phyloP scores from a whole-genome alignment of 2,329 filamentous ascomycete genomes.

The Penicillium sp. region DNA sequence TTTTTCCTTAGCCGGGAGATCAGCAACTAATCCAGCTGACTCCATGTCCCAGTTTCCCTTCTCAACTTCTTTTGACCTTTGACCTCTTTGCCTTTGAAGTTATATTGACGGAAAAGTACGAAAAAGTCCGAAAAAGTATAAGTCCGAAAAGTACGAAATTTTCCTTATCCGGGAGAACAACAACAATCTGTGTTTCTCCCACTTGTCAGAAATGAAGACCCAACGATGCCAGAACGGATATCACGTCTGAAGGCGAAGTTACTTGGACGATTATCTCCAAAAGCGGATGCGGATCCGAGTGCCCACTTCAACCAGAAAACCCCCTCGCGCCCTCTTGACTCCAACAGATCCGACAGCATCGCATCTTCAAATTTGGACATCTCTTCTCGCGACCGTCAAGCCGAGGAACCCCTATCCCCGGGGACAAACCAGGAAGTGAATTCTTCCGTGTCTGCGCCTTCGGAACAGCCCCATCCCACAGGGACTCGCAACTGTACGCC shows the following conservation, averaged over 20 bases:
- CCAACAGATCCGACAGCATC: conserved; percentile 25
- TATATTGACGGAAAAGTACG: neutral
- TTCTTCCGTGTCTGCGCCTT: conserved; percentile 8
- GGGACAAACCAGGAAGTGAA: neutral
- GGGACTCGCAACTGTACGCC: conserved; percentile 9
- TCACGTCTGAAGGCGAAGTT: conserved; percentile 39
- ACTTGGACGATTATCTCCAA: conserved; percentile 37
- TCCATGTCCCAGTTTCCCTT: neutral
- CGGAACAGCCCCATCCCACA: conserved; percentile 12
- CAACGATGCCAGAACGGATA: conserved; percentile 35
- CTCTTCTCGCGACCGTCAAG: conserved; percentile 8
- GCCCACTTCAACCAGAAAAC: conserved; percentile 23
- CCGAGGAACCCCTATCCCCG: conserved; percentile 7
- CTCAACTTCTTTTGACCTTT: neutral
- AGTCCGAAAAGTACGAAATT: neutral
- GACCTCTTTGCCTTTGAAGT: neutral
- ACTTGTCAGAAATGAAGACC: conserved; percentile 1
- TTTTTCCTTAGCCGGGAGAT: neutral
- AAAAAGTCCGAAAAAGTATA: neutral
- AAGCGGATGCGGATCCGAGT: conserved; percentile 28
- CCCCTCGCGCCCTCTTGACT: conserved; percentile 22
- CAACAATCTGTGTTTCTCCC: neutral
- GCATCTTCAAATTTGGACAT: conserved; percentile 23
- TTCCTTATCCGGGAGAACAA: neutral
- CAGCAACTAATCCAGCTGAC: neutral